These are phyloP conservation scores for Mycosarcoma mackinlayi DNA, from an alignment of 1,284 basidiomycete species.

Conservation along the genomic window DNA sequence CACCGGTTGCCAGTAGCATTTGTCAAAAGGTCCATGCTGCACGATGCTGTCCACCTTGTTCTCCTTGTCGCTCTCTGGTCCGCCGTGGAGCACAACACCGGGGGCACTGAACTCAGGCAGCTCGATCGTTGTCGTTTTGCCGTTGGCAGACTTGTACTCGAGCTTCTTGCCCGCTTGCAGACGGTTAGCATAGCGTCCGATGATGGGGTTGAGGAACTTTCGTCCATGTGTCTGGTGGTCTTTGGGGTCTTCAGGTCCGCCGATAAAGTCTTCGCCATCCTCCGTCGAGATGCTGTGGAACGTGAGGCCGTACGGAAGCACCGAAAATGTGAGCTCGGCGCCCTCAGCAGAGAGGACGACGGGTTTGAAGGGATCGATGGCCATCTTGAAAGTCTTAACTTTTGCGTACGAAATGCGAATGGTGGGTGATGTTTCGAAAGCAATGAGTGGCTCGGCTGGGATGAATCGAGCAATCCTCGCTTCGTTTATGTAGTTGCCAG, in stretches of 20 bases:
- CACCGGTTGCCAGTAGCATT: conserved; percentile 52
- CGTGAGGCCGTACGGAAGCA: conserved; percentile 62
- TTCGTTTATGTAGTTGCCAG: conserved; percentile 1
- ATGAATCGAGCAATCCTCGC: too few species aligned
- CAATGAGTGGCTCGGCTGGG: too few species aligned
- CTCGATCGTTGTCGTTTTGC: conserved; percentile 21
- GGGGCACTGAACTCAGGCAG: conserved; percentile 49
- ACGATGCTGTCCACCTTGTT: conserved; percentile 25
- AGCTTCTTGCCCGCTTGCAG: conserved; percentile 53
- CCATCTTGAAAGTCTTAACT: conserved; percentile 12
- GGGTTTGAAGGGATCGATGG: conserved; percentile 54
- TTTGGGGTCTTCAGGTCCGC: conserved; percentile 55
- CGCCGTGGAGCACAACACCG: conserved; percentile 61
- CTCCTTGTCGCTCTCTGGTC: conserved; percentile 41
- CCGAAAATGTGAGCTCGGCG: conserved; percentile 36
- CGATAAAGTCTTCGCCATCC: conserved; percentile 54
- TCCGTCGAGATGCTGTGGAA: conserved; percentile 53
- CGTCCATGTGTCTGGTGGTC: conserved; percentile 49
- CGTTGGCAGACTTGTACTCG: conserved; percentile 38
- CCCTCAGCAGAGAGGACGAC: conserved; percentile 35
- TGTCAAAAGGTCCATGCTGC: conserved; percentile 61
- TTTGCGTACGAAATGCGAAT: background rate
- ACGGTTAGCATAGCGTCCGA: conserved; percentile 64
- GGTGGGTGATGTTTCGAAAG: background rate
- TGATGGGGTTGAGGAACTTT: conserved; percentile 60